Conservation (phyloP, 2,329 filamentous ascomycete species). For the Alternaria ethzedia region DNA sequence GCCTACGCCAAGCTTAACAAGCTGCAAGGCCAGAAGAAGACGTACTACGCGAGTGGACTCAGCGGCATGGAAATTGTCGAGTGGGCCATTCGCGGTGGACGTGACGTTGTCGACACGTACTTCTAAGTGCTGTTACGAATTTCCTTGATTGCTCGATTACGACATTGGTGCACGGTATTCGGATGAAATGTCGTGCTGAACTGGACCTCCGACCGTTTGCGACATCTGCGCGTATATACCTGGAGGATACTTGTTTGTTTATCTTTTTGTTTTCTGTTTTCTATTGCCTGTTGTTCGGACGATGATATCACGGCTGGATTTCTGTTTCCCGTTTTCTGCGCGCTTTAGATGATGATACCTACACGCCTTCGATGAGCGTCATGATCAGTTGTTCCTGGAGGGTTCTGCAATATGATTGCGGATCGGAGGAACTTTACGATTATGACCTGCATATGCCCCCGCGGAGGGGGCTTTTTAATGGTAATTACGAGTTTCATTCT, state of each 20-base stretch:
- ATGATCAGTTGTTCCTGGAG: slow-evolving; percentile 25
- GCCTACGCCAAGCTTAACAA: slow-evolving; percentile 41
- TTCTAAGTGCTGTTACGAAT: slow-evolving; percentile 24
- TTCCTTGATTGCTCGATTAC: not conserved
- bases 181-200: not conserved
- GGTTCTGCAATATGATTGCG: not conserved
- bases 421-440: slow-evolving; percentile 9
- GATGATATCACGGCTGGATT: slow-evolving; percentile 13
- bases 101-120: slow-evolving; percentile 44
- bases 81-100: slow-evolving; percentile 44
- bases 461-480: not conserved
- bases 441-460: slow-evolving; percentile 13
- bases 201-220: not conserved
- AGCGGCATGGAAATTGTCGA: slow-evolving; percentile 49
- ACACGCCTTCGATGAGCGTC: slow-evolving; percentile 36
- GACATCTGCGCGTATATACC: not conserved
- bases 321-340: slow-evolving; percentile 11
- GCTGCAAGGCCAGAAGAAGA: slow-evolving; percentile 48
- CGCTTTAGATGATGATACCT: slow-evolving; percentile 2
- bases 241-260: not conserved
- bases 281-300: not conserved
- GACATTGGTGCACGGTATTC: not conserved
- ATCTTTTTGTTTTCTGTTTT: not conserved
- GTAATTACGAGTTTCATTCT: slow-evolving; percentile 1
- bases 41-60: slow-evolving; percentile 46